A percentile compares a stretch with the other conserved stretches of the same genome.
Evolutionary conservation across 345 rosid species (phyloP).

Genomic region (Citrus sp.): DNA sequence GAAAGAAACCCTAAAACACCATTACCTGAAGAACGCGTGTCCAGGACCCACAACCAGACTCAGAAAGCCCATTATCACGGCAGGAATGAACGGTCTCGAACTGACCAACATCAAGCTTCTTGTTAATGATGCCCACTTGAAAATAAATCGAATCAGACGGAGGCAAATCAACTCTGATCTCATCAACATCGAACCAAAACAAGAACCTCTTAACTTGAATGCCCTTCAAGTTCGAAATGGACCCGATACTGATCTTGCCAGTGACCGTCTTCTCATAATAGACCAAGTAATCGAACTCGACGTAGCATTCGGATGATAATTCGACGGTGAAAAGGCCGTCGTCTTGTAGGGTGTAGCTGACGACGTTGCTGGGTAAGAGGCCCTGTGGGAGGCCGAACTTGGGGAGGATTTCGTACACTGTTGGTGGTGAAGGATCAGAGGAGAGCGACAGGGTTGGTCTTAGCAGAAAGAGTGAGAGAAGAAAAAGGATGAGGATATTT

Average conservation of each 20-base stretch:
- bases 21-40: slow-evolving; percentile 37
- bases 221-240: slow-evolving; percentile 70
- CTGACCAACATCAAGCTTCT: slow-evolving; percentile 83
- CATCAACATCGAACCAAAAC: slow-evolving; percentile 78
- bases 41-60: slow-evolving; percentile 33
- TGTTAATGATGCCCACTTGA: slow-evolving; percentile 80
- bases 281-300: slow-evolving; percentile 82
- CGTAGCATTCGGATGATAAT: slow-evolving; percentile 49
- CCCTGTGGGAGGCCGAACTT: slow-evolving; percentile 89
- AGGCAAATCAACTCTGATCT: slow-evolving; percentile 88
- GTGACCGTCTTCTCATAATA: slow-evolving; percentile 64
- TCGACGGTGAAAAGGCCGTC: slow-evolving; percentile 64
- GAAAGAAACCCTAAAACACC: not conserved
- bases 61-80: slow-evolving; percentile 29
- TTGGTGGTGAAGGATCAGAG: slow-evolving; percentile 24
- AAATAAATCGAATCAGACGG: slow-evolving; percentile 83
- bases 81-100: slow-evolving; percentile 82
- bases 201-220: slow-evolving; percentile 75
- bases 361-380: slow-evolving; percentile 61
- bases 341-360: slow-evolving; percentile 49
- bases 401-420: slow-evolving; percentile 83
- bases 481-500: slow-evolving; percentile 9
- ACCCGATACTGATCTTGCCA: slow-evolving; percentile 69
- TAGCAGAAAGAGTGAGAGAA: slow-evolving; percentile 26
- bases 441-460: slow-evolving; percentile 14